A percentile compares a stretch with the other conserved stretches of the same genome.
Evolutionary conservation across 768 basidiomycete species (phyloP).

Genomic region (Sistotremastrum niveocremeum): DNA sequence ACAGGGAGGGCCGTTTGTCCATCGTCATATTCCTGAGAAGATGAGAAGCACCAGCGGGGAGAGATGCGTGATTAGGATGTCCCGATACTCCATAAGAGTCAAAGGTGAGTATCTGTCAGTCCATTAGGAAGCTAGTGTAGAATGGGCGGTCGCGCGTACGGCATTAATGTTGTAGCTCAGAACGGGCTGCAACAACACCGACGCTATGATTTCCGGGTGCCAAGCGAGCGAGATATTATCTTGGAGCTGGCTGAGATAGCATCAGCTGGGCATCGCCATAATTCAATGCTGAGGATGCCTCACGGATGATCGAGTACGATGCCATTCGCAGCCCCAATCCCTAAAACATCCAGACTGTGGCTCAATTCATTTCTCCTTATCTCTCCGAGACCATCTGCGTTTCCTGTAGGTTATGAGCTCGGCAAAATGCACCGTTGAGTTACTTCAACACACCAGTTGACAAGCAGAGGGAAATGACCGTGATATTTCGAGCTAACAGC

Average conservation of each 20-base stretch:
- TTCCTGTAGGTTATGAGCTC: slow-evolving; percentile 21
- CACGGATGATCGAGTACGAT: slow-evolving; percentile 62
- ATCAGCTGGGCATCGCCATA: slow-evolving; percentile 5
- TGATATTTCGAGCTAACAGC: slow-evolving; percentile 22
- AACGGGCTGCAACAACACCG: slow-evolving; percentile 46
- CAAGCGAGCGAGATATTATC: slow-evolving; percentile 62
- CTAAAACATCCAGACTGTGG: slow-evolving; percentile 52
- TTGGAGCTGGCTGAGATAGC: slow-evolving; percentile 41
- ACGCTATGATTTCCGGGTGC: slow-evolving; percentile 46
- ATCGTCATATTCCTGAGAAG: slow-evolving; percentile 17
- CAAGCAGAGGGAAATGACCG: slow-evolving; percentile 55
- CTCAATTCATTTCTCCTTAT: slow-evolving; percentile 44
- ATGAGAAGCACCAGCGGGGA: slow-evolving; percentile 40
- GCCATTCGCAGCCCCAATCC: slow-evolving; percentile 39
- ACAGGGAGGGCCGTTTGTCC: no score
- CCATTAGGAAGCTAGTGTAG: not conserved
- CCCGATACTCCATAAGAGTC: slow-evolving; percentile 63
- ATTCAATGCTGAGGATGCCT: slow-evolving; percentile 15
- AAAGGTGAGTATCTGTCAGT: slow-evolving; percentile 68
- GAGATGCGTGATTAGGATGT: slow-evolving; percentile 77
- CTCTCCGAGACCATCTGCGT: slow-evolving; percentile 65
- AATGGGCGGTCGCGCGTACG: not conserved
- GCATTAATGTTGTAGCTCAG: slow-evolving; percentile 40
- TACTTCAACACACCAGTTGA: slow-evolving; percentile 33
- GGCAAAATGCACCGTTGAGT: not conserved